Evolutionary conservation across 139 green algal genomes (phyloP), one percentile per base, ranked within the genome.

Genomic region (Tetraselmis striata): DNA sequence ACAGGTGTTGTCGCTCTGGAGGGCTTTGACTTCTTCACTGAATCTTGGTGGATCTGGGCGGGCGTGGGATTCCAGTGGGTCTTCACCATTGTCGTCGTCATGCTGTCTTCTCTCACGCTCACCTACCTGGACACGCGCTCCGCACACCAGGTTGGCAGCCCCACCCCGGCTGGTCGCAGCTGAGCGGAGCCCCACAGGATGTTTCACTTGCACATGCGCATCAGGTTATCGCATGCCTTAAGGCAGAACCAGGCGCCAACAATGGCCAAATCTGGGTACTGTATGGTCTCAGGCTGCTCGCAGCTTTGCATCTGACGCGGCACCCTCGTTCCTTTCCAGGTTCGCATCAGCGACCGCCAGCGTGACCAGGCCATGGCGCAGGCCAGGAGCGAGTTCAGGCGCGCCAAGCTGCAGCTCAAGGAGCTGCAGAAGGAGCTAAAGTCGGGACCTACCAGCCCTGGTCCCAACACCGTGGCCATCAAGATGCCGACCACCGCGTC

Each of bases 31-130:
- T 90, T 94, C 59, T 86, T 80, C 83, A 88, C 87, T 26, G 83
- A 88, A 0, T 59, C 45, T 23, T 31, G 11, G n/a, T 94, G 90
- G 90, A 91, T 94, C 77, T 93, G 90, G 90, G 84, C 87, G 29
- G 85, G 81, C 18, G 80, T 93, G 0, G 84, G 74, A 22, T 90
- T 87, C 78, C 31, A 78, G 59, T 84, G 85, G 78, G 81, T 25
- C 24, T 79, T 80, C 26, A 81, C 88, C 0, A 1, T 87, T 26
- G 29, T 92, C 1, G 28, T 77, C 26, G 89, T 79, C 0, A 74
- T 77, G 29, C 31, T 90, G 2, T 80, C 86, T 1, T 81, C 82
- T 2, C 1, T 89, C n/a, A 80, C 82, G 1, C 86, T 93, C 28
- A 80, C 5, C 23, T 83, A 77, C 45, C 83, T 81, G 25, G 75